Evolutionary conservation across 2,329 filamentous ascomycete genomes (phyloP), one percentile per base, ranked within the genome.

Genomic region (Phyllosticta ampelicida): DNA sequence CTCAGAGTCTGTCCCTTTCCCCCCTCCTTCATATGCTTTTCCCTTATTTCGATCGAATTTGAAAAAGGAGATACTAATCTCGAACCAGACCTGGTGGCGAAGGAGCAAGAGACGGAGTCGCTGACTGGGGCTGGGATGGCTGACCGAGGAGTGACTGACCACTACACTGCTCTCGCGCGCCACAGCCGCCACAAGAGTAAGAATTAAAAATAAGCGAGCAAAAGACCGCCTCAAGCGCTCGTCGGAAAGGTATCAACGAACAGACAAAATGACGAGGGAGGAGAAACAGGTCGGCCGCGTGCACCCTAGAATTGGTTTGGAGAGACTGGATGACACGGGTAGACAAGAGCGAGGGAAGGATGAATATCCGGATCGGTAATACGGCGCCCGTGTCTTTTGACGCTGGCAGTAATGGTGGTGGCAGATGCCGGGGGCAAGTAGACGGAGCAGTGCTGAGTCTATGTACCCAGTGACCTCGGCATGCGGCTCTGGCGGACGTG

Each of bases 401-500:
- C 9, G 3, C n/a, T 16, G 29, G 9, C 3, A n/a, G 29, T 36
- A 18, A 8, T 30, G 10, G 18, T 13, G 52, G n/a, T 13, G 30
- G 10, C 9, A 36, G n/a, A 36, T 21, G 30, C n/a, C 30, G 21
- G 18, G 53, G 18, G 16, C 21, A 54, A 23, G 19, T 20, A 20
- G 49, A 26, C 23, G 8, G 23, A 26, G 23, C 3, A 26, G 49
- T 18, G 23, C 51, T 29, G 21, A 26, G 21, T 29, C 16, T 26
- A 53, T 53, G 54, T 56, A 56, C 54, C 54, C 20, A 54, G 44
- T 50, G 54, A 55, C 48, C 54, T 28, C 10, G 16, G 20, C 44
- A 55, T 55, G 54, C 44, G 54, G 52, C 30, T n/a, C 21, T 11
- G 51, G 21, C 51, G 19, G 19, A 10, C 29, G 52, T 36, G 52